A percentile compares a stretch with the other conserved stretches of the same genome.
Evolutionary conservation across 345 rosid genomes (phyloP).

Genomic region (Conringia planisiliqua): DNA sequence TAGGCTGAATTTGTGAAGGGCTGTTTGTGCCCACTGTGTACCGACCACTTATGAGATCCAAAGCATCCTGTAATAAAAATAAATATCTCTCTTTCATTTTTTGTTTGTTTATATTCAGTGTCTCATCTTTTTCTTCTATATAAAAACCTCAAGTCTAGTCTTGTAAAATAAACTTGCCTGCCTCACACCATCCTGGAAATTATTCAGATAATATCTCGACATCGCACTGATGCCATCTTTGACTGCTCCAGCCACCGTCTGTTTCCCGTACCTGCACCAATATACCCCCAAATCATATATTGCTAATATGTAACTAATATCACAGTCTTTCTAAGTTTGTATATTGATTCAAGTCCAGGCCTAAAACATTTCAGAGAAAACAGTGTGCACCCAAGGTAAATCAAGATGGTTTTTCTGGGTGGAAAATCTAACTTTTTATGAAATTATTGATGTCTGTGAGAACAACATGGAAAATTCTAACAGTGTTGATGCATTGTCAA

Average conservation of each 20-base stretch:
- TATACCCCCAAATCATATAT: neutral
- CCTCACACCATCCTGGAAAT: slow-evolving; percentile 93
- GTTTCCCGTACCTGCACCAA: slow-evolving; percentile 74
- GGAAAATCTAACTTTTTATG: neutral
- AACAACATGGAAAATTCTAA: neutral
- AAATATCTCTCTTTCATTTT: neutral
- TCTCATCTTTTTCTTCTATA: neutral
- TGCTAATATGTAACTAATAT: neutral
- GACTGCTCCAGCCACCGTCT: slow-evolving; percentile 71
- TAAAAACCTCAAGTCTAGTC: neutral
- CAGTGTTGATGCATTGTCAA: neutral
- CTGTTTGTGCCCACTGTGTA: slow-evolving; percentile 58
- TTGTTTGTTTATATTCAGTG: neutral
- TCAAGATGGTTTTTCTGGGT: neutral
- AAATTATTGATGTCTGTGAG: neutral
- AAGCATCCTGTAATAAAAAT: slow-evolving; percentile 64
- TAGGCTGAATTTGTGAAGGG: slow-evolving; percentile 73
- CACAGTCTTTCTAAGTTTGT: neutral
- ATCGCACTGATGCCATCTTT: slow-evolving; percentile 91
- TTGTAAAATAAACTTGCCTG: slow-evolving; percentile 58
- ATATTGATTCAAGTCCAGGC: neutral
- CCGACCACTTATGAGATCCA: slow-evolving; percentile 91
- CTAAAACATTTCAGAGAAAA: neutral
- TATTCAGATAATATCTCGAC: slow-evolving; percentile 89
- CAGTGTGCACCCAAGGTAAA: neutral